phyloP scores from a whole-genome alignment of 2,329 filamentous ascomycete species.

The Pestalotiopsis sp. region DNA sequence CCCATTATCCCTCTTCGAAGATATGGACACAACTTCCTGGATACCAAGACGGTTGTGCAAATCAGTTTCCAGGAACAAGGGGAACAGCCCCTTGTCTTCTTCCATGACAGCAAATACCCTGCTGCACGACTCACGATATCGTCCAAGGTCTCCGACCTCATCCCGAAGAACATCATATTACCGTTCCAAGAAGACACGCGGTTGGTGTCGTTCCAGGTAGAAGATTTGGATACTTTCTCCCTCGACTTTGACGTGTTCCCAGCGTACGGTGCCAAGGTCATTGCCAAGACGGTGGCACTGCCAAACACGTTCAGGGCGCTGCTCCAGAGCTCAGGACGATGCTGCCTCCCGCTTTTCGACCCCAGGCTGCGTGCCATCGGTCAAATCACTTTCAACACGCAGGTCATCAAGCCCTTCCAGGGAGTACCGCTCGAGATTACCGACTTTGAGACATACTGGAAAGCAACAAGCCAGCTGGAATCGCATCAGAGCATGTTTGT shows the following conservation, averaged over 20 bases:
- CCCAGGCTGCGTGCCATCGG: conserved; percentile 89
- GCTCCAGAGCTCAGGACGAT: conserved; percentile 73
- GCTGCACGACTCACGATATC: conserved; percentile 94
- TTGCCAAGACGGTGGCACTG: conserved; percentile 90
- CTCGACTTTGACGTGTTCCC: conserved; percentile 98
- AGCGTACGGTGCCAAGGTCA: conserved; percentile 95
- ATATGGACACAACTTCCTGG: conserved; percentile 97
- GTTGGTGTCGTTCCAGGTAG: conserved; percentile 92
- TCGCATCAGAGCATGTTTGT: conserved; percentile 83
- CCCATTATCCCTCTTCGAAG: conserved; percentile 93
- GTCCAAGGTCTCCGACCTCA: conserved; percentile 92
- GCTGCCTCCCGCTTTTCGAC: conserved; percentile 88
- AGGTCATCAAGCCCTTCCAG: conserved; percentile 94
- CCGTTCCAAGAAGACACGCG: conserved; percentile 96
- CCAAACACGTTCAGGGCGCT: conserved; percentile 81
- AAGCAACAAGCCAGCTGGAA: conserved; percentile 91
- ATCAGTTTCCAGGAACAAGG: conserved; percentile 80
- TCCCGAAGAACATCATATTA: conserved; percentile 92
- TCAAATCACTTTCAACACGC: conserved; percentile 89
- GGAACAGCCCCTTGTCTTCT: conserved; percentile 84
- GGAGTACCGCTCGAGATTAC: conserved; percentile 94
- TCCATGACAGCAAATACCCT: conserved; percentile 95
- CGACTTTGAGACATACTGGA: conserved; percentile 99
- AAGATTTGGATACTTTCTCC: conserved; percentile 87
- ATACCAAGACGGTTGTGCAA: conserved; percentile 95